Percentiles rank a stretch among this genome's conserved stretches.
Conservation (phyloP, 345 rosid genomes). For the Murraya paniculata region DNA sequence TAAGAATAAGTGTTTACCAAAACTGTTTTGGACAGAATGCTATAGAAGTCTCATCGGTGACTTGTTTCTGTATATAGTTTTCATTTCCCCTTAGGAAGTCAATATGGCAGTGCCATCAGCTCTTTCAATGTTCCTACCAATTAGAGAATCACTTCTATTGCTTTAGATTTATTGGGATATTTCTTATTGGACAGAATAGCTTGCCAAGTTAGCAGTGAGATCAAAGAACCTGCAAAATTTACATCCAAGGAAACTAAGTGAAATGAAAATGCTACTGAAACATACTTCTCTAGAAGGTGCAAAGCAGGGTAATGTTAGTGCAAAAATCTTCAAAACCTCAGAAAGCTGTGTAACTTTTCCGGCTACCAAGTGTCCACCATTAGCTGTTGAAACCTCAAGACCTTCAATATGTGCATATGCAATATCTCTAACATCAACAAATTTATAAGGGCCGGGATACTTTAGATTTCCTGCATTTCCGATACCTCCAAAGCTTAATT, state of each 20-base stretch:
- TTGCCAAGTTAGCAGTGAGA: too few relatives aligned
- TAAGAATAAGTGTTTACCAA: too few relatives aligned
- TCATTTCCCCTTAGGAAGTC: background rate
- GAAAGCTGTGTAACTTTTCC: constrained; percentile 9
- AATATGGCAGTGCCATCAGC: background rate
- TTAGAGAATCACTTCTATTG: background rate
- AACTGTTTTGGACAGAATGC: too few relatives aligned
- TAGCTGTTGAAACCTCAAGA: constrained; percentile 42
- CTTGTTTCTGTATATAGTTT: too few relatives aligned
- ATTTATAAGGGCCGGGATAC: constrained; percentile 15
- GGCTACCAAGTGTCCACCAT: constrained; percentile 38
- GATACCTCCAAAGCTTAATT: background rate
- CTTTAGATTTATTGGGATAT: background rate
- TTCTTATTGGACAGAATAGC: background rate
- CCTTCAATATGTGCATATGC: constrained; percentile 53
- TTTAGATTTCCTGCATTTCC: constrained; percentile 14
- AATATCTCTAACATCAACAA: constrained; percentile 50
- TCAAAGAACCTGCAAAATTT: too few relatives aligned
- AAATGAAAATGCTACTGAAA: too few relatives aligned
- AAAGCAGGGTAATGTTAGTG: constrained; percentile 5
- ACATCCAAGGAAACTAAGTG: too few relatives aligned
- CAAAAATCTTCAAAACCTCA: constrained; percentile 14
- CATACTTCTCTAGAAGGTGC: constrained; percentile 25
- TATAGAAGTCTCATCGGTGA: too few relatives aligned
- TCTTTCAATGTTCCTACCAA: background rate